A percentile compares a stretch with the other conserved stretches of the same genome.
phyloP scores from a whole-genome alignment of 2,329 filamentous ascomycete genomes.

The Aureobasidium sp. region DNA sequence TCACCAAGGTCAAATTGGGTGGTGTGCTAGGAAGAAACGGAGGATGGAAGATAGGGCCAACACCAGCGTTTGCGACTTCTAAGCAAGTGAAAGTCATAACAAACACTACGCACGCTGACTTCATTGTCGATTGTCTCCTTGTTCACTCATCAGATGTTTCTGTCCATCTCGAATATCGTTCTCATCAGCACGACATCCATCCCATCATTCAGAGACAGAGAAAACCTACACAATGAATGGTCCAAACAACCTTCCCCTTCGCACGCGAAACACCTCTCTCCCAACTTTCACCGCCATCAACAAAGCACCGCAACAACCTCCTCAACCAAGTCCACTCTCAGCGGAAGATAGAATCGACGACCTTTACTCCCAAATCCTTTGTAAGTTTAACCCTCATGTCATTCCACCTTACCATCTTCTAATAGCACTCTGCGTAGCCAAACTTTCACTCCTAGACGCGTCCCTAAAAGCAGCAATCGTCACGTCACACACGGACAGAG shows the following conservation, averaged over 20 bases:
- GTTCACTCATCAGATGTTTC: not conserved
- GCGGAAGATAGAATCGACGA: not conserved
- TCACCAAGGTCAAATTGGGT: too few species aligned
- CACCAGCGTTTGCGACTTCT: too few species aligned
- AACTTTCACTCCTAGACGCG: not conserved
- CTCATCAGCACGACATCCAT: not conserved
- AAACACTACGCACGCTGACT: too few species aligned
- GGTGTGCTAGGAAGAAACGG: not conserved
- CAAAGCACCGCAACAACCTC: not conserved
- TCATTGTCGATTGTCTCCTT: too few species aligned
- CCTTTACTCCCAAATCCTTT: not conserved
- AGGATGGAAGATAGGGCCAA: not conserved
- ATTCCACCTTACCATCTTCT: not conserved
- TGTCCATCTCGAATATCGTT: not conserved
- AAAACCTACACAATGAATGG: not conserved
- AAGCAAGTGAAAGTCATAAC: too few species aligned
- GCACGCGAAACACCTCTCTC: not conserved
- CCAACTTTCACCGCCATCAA: not conserved
- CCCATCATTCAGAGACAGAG: not conserved
- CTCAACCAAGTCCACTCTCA: not conserved
- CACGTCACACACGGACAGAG: not conserved
- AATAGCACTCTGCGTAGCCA: not conserved
- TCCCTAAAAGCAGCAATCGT: not conserved
- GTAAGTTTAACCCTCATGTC: not conserved
- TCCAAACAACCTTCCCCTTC: not conserved